Base-by-base conservation (phyloP, 2,329 filamentous ascomycete species). In the Herpotrichia juniperi region DNA sequence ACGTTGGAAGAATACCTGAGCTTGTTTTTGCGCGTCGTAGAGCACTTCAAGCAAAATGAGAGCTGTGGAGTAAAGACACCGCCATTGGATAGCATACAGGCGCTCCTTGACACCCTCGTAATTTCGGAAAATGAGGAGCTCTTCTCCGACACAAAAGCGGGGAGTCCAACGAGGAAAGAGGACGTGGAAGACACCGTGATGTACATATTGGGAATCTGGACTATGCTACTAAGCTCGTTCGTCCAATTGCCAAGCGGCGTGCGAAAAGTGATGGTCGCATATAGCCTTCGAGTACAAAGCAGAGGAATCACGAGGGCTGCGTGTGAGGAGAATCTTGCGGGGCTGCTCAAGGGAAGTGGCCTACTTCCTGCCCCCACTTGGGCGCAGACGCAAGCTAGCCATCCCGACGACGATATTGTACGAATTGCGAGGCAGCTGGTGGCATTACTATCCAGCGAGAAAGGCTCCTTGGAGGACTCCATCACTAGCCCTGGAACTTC, bases 111-210 rank as follows among this genome's bases (percentile, higher is more conserved):
- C 31, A 31, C 31, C 19, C 32, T 46, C 11, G 42, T 46, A 8
- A 16, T 21, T 6, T 43, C 45, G 11, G 24, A 45, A 3, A 9
- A 17, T 19, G 42, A 54, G 37, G 37, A 48, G 19, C 37, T 49
- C 8, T 58, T 54, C 31, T 31, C 34, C 17, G 51, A 61, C 17
- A 56, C 59, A 4, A 35, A 39, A 24, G 37, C 47, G 19, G 53
- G 46, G 6, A 28, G 43, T 25, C 30, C 11, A 16, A 42, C 22
- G 21, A 47, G 58, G 46, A 46, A 28, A 4, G 48, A 45, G 11
- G 45, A 59, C 47, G 57, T 65, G 11, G 57, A 63, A 16, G 58
- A 65, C 34, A 57, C 51, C 30, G 50, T 63, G 4, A 42, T 63
- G 51, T 59, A 54, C 30, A 63, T 61, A 16, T 31, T 65, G n/a